phyloP scores from a whole-genome alignment of 2,329 filamentous ascomycete species.

The Exophiala alcalophila region DNA sequence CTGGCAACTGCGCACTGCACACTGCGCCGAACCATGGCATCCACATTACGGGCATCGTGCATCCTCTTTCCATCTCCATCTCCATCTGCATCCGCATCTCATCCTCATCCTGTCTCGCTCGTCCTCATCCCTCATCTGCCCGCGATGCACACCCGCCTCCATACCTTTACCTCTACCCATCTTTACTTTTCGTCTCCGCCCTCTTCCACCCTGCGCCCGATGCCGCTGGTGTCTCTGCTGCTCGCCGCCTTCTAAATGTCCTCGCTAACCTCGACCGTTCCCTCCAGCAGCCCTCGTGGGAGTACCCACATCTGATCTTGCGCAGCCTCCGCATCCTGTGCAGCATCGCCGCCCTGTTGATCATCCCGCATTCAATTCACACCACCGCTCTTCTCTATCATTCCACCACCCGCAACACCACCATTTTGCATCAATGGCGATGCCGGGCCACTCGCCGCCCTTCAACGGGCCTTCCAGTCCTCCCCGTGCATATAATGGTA shows the following conservation, averaged over 20 bases:
- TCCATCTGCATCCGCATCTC: slow-evolving; percentile 2
- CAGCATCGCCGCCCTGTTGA: slow-evolving; percentile 17
- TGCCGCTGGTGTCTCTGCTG: too few species aligned
- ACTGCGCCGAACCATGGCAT: too few species aligned
- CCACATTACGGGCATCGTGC: slow-evolving; percentile 13
- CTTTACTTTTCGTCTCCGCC: slow-evolving; percentile 1
- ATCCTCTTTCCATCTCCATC: slow-evolving; percentile 2
- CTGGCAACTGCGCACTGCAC: too few species aligned
- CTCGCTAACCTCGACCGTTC: slow-evolving; percentile 12
- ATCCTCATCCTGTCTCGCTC: slow-evolving; percentile 1
- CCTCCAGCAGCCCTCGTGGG: slow-evolving; percentile 4
- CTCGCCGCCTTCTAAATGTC: too few species aligned
- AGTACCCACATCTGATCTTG: slow-evolving; percentile 16
- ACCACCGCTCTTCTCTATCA: slow-evolving; percentile 4
- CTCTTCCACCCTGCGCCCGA: too few species aligned
- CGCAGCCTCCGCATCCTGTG: slow-evolving; percentile 21
- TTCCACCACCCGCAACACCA: slow-evolving; percentile 3
- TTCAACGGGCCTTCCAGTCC: slow-evolving; percentile 28
- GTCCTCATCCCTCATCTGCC: slow-evolving; percentile 5
- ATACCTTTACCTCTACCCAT: too few species aligned
- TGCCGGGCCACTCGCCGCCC: slow-evolving; percentile 29
- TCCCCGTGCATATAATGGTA: slow-evolving; percentile 27
- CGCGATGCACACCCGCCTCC: neutral
- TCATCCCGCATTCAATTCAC: slow-evolving; percentile 14
- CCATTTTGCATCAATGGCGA: slow-evolving; percentile 23